phyloP scores from a whole-genome alignment of 306 rosid species.

The Lotus japonicus region DNA sequence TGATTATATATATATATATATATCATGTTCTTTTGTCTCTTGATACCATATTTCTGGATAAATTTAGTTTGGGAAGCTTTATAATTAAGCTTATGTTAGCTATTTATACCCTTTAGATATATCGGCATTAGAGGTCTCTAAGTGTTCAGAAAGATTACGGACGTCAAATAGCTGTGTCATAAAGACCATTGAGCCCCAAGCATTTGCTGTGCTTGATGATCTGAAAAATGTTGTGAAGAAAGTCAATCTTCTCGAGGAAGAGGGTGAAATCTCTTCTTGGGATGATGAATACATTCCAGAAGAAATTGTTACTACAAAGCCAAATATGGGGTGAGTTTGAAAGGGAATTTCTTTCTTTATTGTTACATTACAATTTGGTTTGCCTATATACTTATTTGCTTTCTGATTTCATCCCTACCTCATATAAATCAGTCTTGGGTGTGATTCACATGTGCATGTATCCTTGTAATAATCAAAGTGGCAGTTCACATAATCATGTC shows the following conservation, averaged over 20 bases:
- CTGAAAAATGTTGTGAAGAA: conserved; percentile 65
- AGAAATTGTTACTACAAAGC: conserved; percentile 73
- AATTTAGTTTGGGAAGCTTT: background rate
- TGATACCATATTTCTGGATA: conserved; percentile 15
- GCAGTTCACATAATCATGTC: conserved; percentile 1
- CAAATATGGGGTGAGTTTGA: conserved; percentile 71
- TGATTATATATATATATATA: no score
- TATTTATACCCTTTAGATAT: conserved; percentile 44
- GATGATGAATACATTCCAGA: conserved; percentile 92
- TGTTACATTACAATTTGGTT: background rate
- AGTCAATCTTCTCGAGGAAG: conserved; percentile 67
- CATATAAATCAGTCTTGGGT: background rate
- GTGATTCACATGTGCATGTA: background rate
- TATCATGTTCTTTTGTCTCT: background rate
- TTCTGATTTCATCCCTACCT: background rate
- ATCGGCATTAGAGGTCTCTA: conserved; percentile 66
- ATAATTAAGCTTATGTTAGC: conserved; percentile 13
- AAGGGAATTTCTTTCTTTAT: conserved; percentile 12
- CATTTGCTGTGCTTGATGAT: conserved; percentile 67
- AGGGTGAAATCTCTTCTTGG: conserved; percentile 56
- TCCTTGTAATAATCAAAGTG: conserved; percentile 3
- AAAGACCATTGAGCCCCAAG: conserved; percentile 85
- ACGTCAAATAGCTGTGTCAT: conserved; percentile 83
- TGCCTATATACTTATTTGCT: background rate
- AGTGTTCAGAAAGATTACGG: conserved; percentile 64